Evolutionary conservation across 2,329 filamentous ascomycete genomes (phyloP).

Genomic region (Beauveria australis): DNA sequence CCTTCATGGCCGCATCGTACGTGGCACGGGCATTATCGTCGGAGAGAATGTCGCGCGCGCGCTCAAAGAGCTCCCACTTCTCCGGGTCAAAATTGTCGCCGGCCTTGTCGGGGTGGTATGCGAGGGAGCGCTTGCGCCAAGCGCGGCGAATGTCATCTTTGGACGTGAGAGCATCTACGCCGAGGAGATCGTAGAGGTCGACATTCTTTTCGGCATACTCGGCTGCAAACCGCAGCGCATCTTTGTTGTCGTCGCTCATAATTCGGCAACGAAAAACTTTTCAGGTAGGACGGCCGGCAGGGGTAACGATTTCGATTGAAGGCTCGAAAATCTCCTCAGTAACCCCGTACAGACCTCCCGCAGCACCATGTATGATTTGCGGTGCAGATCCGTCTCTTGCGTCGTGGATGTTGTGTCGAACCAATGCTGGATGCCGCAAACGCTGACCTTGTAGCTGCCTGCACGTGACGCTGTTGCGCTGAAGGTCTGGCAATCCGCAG

Average conservation of each 20-base stretch:
- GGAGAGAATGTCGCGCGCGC: constrained; percentile 76
- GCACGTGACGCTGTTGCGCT: neutral
- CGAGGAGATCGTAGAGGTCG: constrained; percentile 74
- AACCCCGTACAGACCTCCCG: neutral
- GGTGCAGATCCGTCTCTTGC: neutral
- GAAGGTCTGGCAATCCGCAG: neutral
- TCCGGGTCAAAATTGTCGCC: constrained; percentile 64
- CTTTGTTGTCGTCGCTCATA: constrained; percentile 34
- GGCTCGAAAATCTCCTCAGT: neutral
- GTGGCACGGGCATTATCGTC: constrained; percentile 61
- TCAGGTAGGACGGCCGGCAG: neutral
- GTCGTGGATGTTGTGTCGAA: neutral
- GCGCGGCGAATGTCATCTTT: constrained; percentile 73
- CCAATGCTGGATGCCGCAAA: neutral
- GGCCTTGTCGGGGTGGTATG: constrained; percentile 90
- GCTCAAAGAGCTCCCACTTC: constrained; percentile 78
- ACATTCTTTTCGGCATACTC: constrained; percentile 52
- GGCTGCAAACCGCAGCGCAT: constrained; percentile 44
- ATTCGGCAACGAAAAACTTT: constrained; percentile 2
- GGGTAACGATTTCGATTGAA: neutral
- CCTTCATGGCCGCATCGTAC: constrained; percentile 71
- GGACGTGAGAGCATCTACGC: constrained; percentile 53
- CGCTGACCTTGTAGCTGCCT: neutral
- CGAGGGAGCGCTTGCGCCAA: constrained; percentile 78
- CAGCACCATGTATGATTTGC: neutral